phyloP scores from a whole-genome alignment of 805 yeast genomes.

The Saccharomycopsis capsularis region DNA sequence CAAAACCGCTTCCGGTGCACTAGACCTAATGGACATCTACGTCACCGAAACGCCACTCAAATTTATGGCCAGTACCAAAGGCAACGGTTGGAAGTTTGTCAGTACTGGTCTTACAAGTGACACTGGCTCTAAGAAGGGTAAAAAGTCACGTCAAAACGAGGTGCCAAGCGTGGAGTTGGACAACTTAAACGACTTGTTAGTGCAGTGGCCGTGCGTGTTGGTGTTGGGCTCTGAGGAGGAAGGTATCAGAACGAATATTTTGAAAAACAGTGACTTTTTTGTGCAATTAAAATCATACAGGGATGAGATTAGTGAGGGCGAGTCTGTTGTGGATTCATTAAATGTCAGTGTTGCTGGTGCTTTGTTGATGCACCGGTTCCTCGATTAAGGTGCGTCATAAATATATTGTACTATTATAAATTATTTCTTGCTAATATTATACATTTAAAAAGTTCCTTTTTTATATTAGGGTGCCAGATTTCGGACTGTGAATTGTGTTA shows the following conservation, averaged over 20 bases:
- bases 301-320: slow-evolving; percentile 18
- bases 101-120: slow-evolving; percentile 38
- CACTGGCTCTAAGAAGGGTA: slow-evolving; percentile 21
- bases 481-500: too few species aligned
- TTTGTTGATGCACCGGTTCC: slow-evolving; percentile 36
- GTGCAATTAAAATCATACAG: slow-evolving; percentile 30
- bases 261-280: slow-evolving; percentile 46
- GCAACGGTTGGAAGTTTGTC: slow-evolving; percentile 65
- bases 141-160: slow-evolving; percentile 15
- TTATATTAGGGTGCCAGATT: too few species aligned
- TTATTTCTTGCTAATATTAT: too few species aligned
- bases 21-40: slow-evolving; percentile 63
- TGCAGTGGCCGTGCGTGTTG: slow-evolving; percentile 53
- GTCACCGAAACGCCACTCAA: slow-evolving; percentile 50
- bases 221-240: slow-evolving; percentile 82
- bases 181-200: slow-evolving; percentile 39
- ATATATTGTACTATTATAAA: too few species aligned
- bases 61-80: slow-evolving; percentile 50
- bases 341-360: slow-evolving; percentile 91
- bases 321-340: slow-evolving; percentile 56
- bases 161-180: slow-evolving; percentile 30
- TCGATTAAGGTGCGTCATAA: too few species aligned
- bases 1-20: slow-evolving; percentile 79
- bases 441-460: too few species aligned
- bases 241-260: slow-evolving; percentile 67